phyloP scores from a whole-genome alignment of 2,329 filamentous ascomycete species.

The Mycogone perniciosa region DNA sequence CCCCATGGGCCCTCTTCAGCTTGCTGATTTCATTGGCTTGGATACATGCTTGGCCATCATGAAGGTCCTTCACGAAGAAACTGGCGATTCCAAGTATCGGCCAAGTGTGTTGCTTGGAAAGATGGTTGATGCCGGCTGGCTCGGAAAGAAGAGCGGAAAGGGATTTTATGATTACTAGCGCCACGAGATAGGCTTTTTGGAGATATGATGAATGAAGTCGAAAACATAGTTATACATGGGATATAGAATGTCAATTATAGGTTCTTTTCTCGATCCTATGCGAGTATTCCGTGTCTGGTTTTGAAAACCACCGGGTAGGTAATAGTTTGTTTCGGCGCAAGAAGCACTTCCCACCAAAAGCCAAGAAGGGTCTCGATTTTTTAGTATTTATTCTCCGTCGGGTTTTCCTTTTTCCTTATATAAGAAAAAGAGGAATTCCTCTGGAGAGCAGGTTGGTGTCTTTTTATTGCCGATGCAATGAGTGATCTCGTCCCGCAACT shows the following conservation, averaged over 20 bases:
- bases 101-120: conserved; percentile 81
- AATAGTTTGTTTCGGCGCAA: background rate
- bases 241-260: background rate
- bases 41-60: conserved; percentile 97
- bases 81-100: conserved; percentile 91
- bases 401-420: no score
- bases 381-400: no score
- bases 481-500: background rate
- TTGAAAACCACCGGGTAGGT: background rate
- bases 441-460: no score
- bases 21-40: conserved; percentile 95
- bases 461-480: background rate
- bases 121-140: conserved; percentile 97
- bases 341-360: no score
- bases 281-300: background rate
- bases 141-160: conserved; percentile 95
- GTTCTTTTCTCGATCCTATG: background rate
- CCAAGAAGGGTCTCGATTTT: no score
- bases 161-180: conserved; percentile 83
- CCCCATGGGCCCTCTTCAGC: conserved; percentile 88
- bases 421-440: no score
- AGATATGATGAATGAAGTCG: background rate
- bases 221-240: background rate
- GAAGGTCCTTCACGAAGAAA: conserved; percentile 87
- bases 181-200: background rate